Percentiles rank a stretch among this genome's conserved stretches.
phyloP scores from a whole-genome alignment of 2,329 filamentous ascomycete species.

The Diatrype stigma region DNA sequence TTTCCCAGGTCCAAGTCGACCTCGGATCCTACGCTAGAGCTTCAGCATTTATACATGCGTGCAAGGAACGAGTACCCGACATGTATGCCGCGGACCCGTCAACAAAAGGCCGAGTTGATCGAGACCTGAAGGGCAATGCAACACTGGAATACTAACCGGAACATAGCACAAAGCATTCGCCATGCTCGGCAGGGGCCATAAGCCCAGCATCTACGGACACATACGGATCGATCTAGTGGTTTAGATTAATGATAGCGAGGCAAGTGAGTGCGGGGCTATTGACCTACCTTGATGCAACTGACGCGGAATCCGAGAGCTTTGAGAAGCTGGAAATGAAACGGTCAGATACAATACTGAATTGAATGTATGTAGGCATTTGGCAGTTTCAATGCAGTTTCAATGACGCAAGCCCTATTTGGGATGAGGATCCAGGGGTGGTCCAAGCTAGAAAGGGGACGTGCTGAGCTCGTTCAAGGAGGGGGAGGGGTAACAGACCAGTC shows the following conservation, averaged over 20 bases:
- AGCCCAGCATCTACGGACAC: background rate
- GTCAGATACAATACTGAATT: background rate
- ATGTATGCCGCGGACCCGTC: too few relatives aligned
- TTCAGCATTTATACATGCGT: background rate
- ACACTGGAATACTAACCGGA: background rate
- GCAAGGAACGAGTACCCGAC: too few relatives aligned
- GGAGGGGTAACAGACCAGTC: background rate
- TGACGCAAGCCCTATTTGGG: too few relatives aligned
- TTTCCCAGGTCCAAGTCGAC: conserved; percentile 54
- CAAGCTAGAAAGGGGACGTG: too few relatives aligned
- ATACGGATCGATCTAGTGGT: background rate
- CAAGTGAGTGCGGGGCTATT: conserved; percentile 58
- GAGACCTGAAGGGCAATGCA: too few relatives aligned
- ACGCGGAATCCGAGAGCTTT: conserved; percentile 79
- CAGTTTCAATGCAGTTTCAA: too few relatives aligned
- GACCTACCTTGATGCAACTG: conserved; percentile 48
- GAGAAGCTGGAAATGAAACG: conserved; percentile 55
- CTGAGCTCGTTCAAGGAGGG: too few relatives aligned
- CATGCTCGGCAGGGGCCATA: conserved; percentile 24
- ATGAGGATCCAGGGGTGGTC: too few relatives aligned
- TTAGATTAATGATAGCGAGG: conserved; percentile 41
- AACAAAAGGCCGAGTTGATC: too few relatives aligned
- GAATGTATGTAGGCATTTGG: background rate
- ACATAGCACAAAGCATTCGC: conserved; percentile 39
- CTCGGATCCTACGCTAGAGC: conserved; percentile 19